Evolutionary conservation across 2,329 filamentous ascomycete genomes (phyloP).

Genomic region (Aspergillus thermomutatus): DNA sequence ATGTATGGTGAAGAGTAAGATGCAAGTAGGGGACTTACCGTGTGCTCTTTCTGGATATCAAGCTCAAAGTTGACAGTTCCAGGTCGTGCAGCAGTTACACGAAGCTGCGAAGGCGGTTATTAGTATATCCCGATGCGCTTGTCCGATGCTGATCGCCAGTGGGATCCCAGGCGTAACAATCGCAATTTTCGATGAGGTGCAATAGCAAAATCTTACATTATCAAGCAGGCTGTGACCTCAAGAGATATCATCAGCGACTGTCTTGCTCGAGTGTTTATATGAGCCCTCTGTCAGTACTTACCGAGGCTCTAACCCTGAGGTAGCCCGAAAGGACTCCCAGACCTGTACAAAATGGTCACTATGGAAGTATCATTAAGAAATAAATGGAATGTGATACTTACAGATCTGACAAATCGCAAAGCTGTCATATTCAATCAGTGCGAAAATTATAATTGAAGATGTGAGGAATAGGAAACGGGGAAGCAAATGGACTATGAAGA

Average conservation of each 20-base stretch:
- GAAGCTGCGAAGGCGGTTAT: slow-evolving; percentile 45
- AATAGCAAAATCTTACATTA: slow-evolving; percentile 32
- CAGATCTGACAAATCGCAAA: slow-evolving; percentile 62
- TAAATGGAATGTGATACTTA: slow-evolving; percentile 36
- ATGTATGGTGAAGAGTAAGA: neutral
- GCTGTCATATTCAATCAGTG: slow-evolving; percentile 45
- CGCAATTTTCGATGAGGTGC: neutral
- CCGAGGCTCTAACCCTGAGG: slow-evolving; percentile 87
- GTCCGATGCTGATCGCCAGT: neutral
- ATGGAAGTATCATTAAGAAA: neutral
- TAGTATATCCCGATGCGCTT: slow-evolving; percentile 4
- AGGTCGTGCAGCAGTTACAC: slow-evolving; percentile 58
- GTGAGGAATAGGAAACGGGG: neutral
- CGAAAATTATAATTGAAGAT: neutral
- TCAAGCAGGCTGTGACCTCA: slow-evolving; percentile 31
- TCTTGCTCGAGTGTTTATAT: neutral
- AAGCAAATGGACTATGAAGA: slow-evolving; percentile 2
- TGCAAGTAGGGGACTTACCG: slow-evolving; percentile 41
- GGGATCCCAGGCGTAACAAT: neutral
- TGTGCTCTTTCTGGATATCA: slow-evolving; percentile 63
- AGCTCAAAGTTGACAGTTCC: slow-evolving; percentile 64
- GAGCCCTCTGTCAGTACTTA: slow-evolving; percentile 39
- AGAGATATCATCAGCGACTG: slow-evolving; percentile 7
- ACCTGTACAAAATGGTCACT: slow-evolving; percentile 54
- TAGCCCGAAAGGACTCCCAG: slow-evolving; percentile 77